Conservation (phyloP, 345 rosid genomes). For the Arabis hirsuta region DNA sequence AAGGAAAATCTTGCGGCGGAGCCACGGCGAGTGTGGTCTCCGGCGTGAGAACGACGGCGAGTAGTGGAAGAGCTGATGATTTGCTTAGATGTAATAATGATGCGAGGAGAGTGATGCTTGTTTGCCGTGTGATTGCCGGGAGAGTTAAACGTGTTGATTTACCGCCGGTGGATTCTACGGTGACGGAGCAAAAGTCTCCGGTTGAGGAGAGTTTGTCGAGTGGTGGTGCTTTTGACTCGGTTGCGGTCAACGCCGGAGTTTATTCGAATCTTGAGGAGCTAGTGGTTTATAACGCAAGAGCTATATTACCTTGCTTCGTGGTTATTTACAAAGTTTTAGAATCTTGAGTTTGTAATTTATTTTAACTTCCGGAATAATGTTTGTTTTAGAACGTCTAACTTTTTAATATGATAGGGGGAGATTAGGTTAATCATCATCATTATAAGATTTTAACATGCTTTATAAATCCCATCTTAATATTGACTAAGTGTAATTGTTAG, state of each 20-base stretch:
- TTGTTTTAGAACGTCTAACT: slow-evolving; percentile 12
- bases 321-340: slow-evolving; percentile 79
- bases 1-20: slow-evolving; percentile 43
- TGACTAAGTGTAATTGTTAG: background rate
- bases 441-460: slow-evolving; percentile 13
- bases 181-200: slow-evolving; percentile 45
- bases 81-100: slow-evolving; percentile 53
- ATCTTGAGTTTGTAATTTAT: slow-evolving; percentile 47
- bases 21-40: slow-evolving; percentile 4
- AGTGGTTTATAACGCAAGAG: slow-evolving; percentile 77
- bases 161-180: slow-evolving; percentile 50
- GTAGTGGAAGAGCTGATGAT: slow-evolving; percentile 96
- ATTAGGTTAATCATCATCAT: slow-evolving; percentile 39
- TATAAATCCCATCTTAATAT: slow-evolving; percentile 26
- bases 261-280: slow-evolving; percentile 89
- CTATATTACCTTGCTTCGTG: slow-evolving; percentile 93
- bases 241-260: slow-evolving; percentile 67
- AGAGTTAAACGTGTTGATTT: slow-evolving; percentile 58
- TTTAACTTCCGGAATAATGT: slow-evolving; percentile 36
- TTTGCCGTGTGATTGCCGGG: slow-evolving; percentile 97
- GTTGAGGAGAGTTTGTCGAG: slow-evolving; percentile 19
- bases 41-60: slow-evolving; percentile 84
- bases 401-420: slow-evolving; percentile 20
- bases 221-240: slow-evolving; percentile 71
- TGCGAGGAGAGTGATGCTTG: slow-evolving; percentile 87